phyloP scores from a whole-genome alignment of 192 early-diverging fungal genomes.

The Chytriomyces hyalinus region DNA sequence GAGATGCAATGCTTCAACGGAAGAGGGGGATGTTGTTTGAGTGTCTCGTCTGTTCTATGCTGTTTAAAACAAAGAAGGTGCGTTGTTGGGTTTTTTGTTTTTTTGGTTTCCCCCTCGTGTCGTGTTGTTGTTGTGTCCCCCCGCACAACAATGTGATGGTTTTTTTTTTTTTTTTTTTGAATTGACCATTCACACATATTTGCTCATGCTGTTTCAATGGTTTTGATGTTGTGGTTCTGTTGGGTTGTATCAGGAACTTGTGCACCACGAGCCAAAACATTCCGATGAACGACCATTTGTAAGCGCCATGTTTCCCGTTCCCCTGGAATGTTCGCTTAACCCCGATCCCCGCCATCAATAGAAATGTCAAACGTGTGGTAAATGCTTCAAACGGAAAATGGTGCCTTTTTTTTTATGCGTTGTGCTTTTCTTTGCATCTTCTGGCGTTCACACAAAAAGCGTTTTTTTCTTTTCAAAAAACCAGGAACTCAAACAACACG shows the following conservation, averaged over 20 bases:
- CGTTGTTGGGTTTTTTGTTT: not conserved
- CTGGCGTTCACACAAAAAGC: not conserved
- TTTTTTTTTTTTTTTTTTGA: no score
- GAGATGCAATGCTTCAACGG: not conserved
- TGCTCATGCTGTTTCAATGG: not conserved
- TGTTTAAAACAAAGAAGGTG: constrained; percentile 35
- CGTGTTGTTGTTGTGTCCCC: not conserved
- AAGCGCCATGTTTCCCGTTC: not conserved
- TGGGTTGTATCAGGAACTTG: constrained; percentile 5
- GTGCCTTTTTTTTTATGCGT: not conserved
- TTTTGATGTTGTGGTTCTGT: not conserved
- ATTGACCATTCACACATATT: no score
- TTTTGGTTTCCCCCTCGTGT: not conserved
- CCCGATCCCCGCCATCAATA: not conserved
- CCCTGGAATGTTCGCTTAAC: not conserved
- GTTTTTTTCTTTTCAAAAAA: not conserved
- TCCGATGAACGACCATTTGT: constrained; percentile 32
- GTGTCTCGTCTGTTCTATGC: constrained; percentile 13
- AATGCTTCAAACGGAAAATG: constrained; percentile 33
- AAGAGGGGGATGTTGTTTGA: constrained; percentile 11
- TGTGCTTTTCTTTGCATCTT: not conserved
- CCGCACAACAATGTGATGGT: not conserved
- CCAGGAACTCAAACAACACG: constrained; percentile 35
- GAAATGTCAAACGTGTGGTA: constrained; percentile 28
- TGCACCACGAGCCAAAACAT: constrained; percentile 35